These are phyloP conservation scores for Podospora fimiseda DNA, from an alignment of 495 filamentous ascomycete species.

Conservation along the genomic window DNA sequence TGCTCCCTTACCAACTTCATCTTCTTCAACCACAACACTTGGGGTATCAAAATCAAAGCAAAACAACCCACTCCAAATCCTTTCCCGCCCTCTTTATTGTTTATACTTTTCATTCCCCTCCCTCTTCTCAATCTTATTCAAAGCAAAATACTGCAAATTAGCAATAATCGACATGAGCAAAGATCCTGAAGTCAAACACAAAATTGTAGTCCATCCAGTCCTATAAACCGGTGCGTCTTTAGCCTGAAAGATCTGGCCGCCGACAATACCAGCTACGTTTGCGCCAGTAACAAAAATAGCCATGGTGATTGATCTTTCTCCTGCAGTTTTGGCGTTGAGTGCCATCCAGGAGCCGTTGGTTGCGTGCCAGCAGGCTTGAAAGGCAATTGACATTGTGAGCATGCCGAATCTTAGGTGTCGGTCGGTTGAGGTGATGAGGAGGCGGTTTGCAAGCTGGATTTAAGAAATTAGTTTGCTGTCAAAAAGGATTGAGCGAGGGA, in stretches of 20 bases:
- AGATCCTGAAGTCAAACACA: constrained; percentile 10
- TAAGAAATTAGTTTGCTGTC: neutral
- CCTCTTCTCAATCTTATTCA: constrained; percentile 19
- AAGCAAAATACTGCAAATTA: constrained; percentile 21
- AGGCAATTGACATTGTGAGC: constrained; percentile 40
- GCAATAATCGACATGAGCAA: constrained; percentile 17
- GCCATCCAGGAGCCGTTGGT: constrained; percentile 35
- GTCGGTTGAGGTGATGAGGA: constrained; percentile 41
- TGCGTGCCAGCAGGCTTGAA: constrained; percentile 46
- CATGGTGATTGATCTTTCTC: constrained; percentile 36
- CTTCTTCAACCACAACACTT: too few species aligned
- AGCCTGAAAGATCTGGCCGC: constrained; percentile 49
- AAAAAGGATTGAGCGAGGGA: neutral
- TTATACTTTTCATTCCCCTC: constrained; percentile 12
- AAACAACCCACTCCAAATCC: too few species aligned
- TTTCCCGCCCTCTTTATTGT: constrained; percentile 4
- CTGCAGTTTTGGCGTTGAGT: constrained; percentile 27
- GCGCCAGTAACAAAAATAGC: constrained; percentile 51
- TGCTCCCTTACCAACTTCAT: too few species aligned
- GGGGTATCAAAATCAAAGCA: too few species aligned
- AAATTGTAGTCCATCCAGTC: constrained; percentile 23
- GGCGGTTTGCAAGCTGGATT: constrained; percentile 21
- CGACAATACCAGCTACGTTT: constrained; percentile 46
- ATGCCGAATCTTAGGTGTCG: constrained; percentile 37
- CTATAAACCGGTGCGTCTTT: constrained; percentile 46